Percentiles rank a stretch among this genome's conserved stretches.
phyloP scores from a whole-genome alignment of 2,329 filamentous ascomycete species.

The Calonectria leucothoes region DNA sequence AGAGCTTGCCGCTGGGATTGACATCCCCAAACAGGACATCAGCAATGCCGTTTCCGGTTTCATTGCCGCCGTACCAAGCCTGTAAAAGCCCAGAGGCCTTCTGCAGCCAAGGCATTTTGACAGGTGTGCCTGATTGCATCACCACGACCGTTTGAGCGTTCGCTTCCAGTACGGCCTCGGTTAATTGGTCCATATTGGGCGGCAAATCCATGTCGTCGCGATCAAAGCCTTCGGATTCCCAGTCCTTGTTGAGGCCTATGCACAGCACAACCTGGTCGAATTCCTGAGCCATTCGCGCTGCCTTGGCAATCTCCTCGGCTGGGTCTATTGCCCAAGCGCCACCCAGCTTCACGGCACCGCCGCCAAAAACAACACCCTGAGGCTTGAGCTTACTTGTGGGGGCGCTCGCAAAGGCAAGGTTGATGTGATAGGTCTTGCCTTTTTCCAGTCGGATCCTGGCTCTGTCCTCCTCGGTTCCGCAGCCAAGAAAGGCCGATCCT shows the following conservation, averaged over 20 bases:
- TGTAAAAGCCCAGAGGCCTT: conserved; percentile 2
- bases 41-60: conserved; percentile 22
- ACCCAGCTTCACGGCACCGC: conserved; percentile 23
- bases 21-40: conserved; percentile 21
- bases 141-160: not conserved
- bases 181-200: not conserved
- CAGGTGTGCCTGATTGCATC: conserved; percentile 15
- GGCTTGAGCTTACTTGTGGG: not conserved
- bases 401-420: conserved; percentile 9
- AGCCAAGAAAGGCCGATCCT: conserved; percentile 51
- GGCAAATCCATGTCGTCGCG: conserved; percentile 15
- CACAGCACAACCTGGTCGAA: not conserved
- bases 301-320: not conserved
- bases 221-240: conserved; percentile 24
- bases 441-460: conserved; percentile 13
- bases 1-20: conserved; percentile 14
- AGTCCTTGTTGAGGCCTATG: conserved; percentile 13
- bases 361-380: conserved; percentile 11
- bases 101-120: conserved; percentile 20
- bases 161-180: not conserved
- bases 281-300: not conserved
- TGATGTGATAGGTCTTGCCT: conserved; percentile 25
- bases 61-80: conserved; percentile 18
- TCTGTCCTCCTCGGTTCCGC: conserved; percentile 46
- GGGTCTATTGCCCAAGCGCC: not conserved